phyloP scores from a whole-genome alignment of 164 flowering plant species.

The Nymphaea colorata region DNA sequence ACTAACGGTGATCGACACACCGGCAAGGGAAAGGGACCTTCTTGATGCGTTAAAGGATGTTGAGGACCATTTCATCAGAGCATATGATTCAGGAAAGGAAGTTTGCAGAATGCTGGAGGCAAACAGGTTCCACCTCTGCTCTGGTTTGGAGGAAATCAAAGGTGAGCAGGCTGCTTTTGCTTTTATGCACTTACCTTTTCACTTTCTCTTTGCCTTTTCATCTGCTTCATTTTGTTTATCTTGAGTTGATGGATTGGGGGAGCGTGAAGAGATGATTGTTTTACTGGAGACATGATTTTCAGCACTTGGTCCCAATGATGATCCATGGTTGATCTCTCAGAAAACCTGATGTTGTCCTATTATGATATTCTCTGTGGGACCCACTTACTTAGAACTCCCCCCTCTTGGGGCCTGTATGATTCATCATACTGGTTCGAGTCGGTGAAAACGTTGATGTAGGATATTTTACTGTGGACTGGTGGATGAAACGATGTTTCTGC shows the following conservation, averaged over 20 bases:
- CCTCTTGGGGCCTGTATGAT: no score
- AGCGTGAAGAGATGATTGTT: background rate
- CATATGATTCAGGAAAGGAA: slow-evolving; percentile 79
- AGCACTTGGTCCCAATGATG: no score
- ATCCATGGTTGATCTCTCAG: no score
- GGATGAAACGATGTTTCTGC: no score
- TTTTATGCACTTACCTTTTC: background rate
- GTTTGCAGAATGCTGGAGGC: slow-evolving; percentile 86
- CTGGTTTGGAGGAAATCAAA: slow-evolving; percentile 79
- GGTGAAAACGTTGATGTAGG: no score
- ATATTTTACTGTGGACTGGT: no score
- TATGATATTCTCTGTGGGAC: no score
- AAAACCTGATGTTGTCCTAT: no score
- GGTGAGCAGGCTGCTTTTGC: slow-evolving; percentile 25
- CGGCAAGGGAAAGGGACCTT: slow-evolving; percentile 65
- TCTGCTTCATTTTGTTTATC: background rate
- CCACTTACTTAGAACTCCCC: no score
- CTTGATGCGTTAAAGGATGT: slow-evolving; percentile 78
- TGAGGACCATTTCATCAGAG: slow-evolving; percentile 68
- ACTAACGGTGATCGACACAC: slow-evolving; percentile 44
- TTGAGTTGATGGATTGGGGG: background rate
- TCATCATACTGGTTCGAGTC: no score
- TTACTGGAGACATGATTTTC: background rate
- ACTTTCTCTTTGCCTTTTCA: background rate
- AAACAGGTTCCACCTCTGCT: slow-evolving; percentile 45